phyloP scores from a whole-genome alignment of 352 stramenopile genomes.

The Phytophthora pinifolia region DNA sequence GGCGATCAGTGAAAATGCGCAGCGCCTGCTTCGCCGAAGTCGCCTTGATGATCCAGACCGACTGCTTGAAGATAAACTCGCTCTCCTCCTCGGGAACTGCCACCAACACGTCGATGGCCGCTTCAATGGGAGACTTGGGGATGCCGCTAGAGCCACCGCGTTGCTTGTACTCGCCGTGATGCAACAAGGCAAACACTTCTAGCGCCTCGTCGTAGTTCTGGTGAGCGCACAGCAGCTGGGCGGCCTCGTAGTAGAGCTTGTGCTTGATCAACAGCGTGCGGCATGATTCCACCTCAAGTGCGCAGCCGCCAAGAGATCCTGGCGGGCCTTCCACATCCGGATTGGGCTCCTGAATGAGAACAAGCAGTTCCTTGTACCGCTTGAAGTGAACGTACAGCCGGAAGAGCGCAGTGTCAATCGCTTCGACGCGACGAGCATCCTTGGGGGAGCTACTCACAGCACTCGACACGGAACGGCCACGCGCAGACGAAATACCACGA shows the following conservation, averaged over 20 bases:
- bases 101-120: conserved; percentile 89
- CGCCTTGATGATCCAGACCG: conserved; percentile 84
- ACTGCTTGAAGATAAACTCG: conserved; percentile 87
- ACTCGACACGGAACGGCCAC: conserved; percentile 38
- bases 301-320: conserved; percentile 43
- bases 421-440: conserved; percentile 73
- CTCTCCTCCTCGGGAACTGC: conserved; percentile 72
- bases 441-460: conserved; percentile 43
- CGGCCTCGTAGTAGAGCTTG: conserved; percentile 83
- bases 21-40: conserved; percentile 74
- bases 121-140: conserved; percentile 87
- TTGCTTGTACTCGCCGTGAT: conserved; percentile 85
- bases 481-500: conserved; percentile 35
- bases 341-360: conserved; percentile 74
- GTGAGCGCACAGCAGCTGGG: conserved; percentile 66
- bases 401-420: conserved; percentile 85
- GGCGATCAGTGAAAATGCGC: conserved; percentile 82
- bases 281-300: conserved; percentile 68
- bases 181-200: conserved; percentile 81
- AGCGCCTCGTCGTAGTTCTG: conserved; percentile 70
- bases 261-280: conserved; percentile 66
- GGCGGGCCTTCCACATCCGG: conserved; percentile 42
- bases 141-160: conserved; percentile 53
- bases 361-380: conserved; percentile 75
- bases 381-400: conserved; percentile 80